phyloP scores from a whole-genome alignment of 768 basidiomycete species.

The Lactarius evosmus region DNA sequence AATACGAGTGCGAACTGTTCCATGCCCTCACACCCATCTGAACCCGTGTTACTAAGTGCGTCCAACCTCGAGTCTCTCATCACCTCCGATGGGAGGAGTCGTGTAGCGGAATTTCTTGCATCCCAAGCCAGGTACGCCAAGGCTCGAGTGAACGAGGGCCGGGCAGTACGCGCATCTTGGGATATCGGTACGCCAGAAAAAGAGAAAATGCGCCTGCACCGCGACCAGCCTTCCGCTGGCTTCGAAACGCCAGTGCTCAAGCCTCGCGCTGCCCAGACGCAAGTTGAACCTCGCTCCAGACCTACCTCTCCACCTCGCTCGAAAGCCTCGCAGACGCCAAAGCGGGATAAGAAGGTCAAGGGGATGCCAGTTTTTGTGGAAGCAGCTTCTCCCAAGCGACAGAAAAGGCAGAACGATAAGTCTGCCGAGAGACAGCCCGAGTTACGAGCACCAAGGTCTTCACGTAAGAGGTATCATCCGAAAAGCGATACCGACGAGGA shows the following conservation, averaged over 20 bases:
- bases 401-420: not conserved
- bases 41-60: not conserved
- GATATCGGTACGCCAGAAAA: constrained; percentile 6
- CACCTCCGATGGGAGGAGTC: constrained; percentile 41
- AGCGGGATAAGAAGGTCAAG: not conserved
- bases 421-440: not conserved
- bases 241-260: constrained; percentile 30
- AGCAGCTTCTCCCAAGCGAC: not conserved
- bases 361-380: not conserved
- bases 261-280: constrained; percentile 21
- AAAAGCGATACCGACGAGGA: constrained; percentile 36
- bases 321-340: not conserved
- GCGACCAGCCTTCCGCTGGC: constrained; percentile 8
- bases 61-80: constrained; percentile 20
- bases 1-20: not conserved
- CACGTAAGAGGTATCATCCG: constrained; percentile 11
- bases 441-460: not conserved
- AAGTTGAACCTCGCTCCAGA: not conserved
- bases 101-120: constrained; percentile 47
- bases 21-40: not conserved
- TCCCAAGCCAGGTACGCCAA: constrained; percentile 47
- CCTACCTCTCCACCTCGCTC: not conserved
- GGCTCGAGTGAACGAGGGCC: constrained; percentile 43
- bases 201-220: constrained; percentile 14
- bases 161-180: constrained; percentile 29